Evolutionary conservation across 2,329 filamentous ascomycete genomes (phyloP).

Genomic region (Xylariaceae sp.): DNA sequence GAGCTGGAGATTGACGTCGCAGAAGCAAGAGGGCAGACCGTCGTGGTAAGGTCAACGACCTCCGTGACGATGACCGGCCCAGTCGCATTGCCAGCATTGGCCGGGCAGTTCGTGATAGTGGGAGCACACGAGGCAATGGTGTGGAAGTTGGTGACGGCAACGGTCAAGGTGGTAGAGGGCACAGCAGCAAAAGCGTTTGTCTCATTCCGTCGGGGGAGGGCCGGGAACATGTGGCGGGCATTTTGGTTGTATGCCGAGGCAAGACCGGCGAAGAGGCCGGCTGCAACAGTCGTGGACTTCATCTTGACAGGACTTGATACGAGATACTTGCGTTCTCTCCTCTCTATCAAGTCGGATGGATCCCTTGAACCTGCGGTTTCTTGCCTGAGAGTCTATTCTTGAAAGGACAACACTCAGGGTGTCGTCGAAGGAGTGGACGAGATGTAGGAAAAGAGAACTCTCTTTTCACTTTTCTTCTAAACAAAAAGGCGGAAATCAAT

Average conservation of each 20-base stretch:
- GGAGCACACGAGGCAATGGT: slow-evolving; percentile 33
- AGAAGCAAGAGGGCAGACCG: slow-evolving; percentile 35
- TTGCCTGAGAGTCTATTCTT: slow-evolving; percentile 20
- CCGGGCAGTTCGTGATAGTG: slow-evolving; percentile 34
- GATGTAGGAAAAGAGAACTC: slow-evolving; percentile 22
- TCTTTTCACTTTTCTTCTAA: slow-evolving; percentile 1
- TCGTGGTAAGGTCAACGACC: slow-evolving; percentile 35
- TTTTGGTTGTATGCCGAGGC: slow-evolving; percentile 32
- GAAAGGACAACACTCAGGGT: slow-evolving; percentile 1
- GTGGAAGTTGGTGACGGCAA: slow-evolving; percentile 29
- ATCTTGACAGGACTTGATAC: slow-evolving; percentile 24
- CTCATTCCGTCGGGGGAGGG: slow-evolving; percentile 29
- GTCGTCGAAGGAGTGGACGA: slow-evolving; percentile 32
- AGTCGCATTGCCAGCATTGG: slow-evolving; percentile 24
- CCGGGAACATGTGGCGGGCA: slow-evolving; percentile 31
- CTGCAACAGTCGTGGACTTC: slow-evolving; percentile 33
- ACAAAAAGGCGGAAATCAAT: slow-evolving; percentile 36
- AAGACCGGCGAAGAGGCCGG: slow-evolving; percentile 32
- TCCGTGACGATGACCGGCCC: slow-evolving; percentile 32
- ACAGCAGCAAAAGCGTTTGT: slow-evolving; percentile 14
- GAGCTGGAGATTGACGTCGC: slow-evolving; percentile 31
- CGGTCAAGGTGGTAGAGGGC: slow-evolving; percentile 31
- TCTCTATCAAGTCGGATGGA: slow-evolving; percentile 9
- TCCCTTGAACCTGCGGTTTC: slow-evolving; percentile 20
- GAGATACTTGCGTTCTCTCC: neutral